Conservation (phyloP, 2,329 filamentous ascomycete genomes). For the Pseudocercospora pini-densiflorae region DNA sequence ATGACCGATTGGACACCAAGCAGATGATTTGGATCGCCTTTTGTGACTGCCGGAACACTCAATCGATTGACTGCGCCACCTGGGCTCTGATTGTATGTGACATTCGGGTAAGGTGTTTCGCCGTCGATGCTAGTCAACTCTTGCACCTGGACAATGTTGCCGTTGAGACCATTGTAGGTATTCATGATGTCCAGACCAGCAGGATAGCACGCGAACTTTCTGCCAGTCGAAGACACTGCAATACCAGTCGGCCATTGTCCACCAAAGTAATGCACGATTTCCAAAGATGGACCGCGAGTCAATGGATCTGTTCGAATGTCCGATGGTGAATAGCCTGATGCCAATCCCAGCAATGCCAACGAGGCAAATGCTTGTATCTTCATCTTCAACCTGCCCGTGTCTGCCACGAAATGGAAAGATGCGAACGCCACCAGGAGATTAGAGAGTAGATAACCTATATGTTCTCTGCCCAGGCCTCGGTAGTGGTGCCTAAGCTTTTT, state of each 20-base stretch:
- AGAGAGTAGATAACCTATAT: not conserved
- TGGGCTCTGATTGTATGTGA: conserved; percentile 50
- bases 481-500: not conserved
- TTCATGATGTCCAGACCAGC: conserved; percentile 36
- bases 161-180: conserved; percentile 43
- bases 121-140: conserved; percentile 46
- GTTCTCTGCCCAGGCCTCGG: not conserved
- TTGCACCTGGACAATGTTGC: conserved; percentile 50
- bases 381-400: not conserved
- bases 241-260: conserved; percentile 54
- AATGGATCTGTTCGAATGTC: conserved; percentile 25
- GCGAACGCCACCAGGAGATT: not conserved
- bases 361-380: not conserved
- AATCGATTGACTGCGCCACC: conserved; percentile 53
- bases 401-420: not conserved
- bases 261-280: conserved; percentile 45
- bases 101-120: conserved; percentile 46
- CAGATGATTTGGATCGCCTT: conserved; percentile 50
- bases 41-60: conserved; percentile 44
- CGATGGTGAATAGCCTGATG: conserved; percentile 8
- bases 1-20: conserved; percentile 56
- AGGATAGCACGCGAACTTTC: conserved; percentile 57
- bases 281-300: conserved; percentile 18
- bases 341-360: not conserved
- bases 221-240: conserved; percentile 51